Base-by-base conservation (phyloP, 106 monocot genomes). In the Platanthera guangdongensis region DNA sequence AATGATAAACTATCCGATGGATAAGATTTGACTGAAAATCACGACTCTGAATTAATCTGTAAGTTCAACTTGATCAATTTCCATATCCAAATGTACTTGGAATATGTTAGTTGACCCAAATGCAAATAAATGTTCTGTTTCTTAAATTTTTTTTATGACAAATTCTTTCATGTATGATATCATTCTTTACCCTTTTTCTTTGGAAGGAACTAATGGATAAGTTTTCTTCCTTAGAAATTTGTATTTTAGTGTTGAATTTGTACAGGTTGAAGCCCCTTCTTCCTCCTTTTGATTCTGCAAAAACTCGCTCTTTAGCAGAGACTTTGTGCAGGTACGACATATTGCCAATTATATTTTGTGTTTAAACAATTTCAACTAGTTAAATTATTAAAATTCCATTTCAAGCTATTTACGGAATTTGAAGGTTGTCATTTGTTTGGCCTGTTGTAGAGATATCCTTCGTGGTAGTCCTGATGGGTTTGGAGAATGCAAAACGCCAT, bases 401-500 rank as follows among this genome's bases (percentile, higher is more conserved):
- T 72, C 4, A 21, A 18, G 19, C 18, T 72, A 72, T 18, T 21
- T 4, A 50, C 8, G 8, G n/a, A 9, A 14, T 46, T 6, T 72
- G 21, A 21, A 50, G 72, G 7, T 72, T 18, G 19, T 50, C 21
- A 3, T 48, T 30, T 13, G 19, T 18, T 21, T 51, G 16, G 2
- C 39, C 15, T 16, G 50, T 51, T 74, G 32, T 72, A 94, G 97
- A 74, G 97, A 99, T 81, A 99, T n/a, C n/a, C n/a, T 99, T 32
- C 89, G 88, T 52, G 94, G 91, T 9, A 94, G 86, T 87, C 94
- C 91, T 78, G 97, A 99, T 92, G 73, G 97, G 97, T 65, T 84
- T 99, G 70, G 97, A 94, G 84, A 92, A 84, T 82, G 97, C 97
- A 65, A 99, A 99, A 73, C 86, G 89, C 5, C 89, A 94, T 57